Evolutionary conservation across 495 filamentous ascomycete species (phyloP).

Genomic region (Penicillium argentinense): DNA sequence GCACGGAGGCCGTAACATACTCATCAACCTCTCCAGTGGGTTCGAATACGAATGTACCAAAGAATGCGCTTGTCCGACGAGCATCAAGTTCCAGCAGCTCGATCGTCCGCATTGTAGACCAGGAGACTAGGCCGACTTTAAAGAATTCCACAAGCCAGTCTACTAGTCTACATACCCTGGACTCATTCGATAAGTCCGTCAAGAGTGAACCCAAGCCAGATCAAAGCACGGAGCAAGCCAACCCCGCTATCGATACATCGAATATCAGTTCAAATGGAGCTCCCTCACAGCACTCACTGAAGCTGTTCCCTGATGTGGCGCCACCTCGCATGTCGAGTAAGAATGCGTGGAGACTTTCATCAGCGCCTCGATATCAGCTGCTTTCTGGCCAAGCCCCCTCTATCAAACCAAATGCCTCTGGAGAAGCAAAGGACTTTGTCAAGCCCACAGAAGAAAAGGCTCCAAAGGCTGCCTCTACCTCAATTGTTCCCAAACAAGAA

Average conservation of each 20-base stretch:
- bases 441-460: background rate
- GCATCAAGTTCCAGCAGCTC: conserved; percentile 11
- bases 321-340: conserved; percentile 36
- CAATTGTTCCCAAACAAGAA: background rate
- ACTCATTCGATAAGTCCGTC: background rate
- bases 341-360: conserved; percentile 28
- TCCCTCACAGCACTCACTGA: conserved; percentile 29
- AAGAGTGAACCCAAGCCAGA: conserved; percentile 5
- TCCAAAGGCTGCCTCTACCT: background rate
- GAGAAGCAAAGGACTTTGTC: background rate
- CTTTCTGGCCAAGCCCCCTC: conserved; percentile 11
- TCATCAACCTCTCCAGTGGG: conserved; percentile 8
- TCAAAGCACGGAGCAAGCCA: background rate
- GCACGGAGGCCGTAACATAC: background rate
- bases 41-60: conserved; percentile 5
- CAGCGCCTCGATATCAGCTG: conserved; percentile 19
- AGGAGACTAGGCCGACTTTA: background rate
- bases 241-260: background rate
- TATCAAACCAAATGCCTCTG: background rate
- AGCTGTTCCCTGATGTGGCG: conserved; percentile 40
- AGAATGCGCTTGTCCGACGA: conserved; percentile 6
- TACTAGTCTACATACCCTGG: background rate
- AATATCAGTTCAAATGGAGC: background rate
- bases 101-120: conserved; percentile 2
- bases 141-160: background rate